Evolutionary conservation across 2,329 filamentous ascomycete genomes (phyloP), one percentile per base, ranked within the genome.

Genomic region (Xylariomycetidae sp.): DNA sequence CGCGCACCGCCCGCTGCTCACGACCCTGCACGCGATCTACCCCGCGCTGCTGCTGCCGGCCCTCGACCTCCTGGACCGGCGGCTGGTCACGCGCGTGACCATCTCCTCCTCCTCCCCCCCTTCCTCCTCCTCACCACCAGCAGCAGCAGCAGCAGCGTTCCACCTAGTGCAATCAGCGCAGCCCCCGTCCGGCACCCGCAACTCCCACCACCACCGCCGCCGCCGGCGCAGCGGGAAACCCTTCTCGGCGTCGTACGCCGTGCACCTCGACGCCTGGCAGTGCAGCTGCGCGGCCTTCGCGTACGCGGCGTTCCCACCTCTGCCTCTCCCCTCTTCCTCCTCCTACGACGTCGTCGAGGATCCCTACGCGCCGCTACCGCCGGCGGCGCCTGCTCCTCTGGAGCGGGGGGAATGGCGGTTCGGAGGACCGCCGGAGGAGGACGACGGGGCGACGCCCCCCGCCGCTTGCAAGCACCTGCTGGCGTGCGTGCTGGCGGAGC

Each of bases 381-480:
- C 10, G 17, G 8, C 26, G 16, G 13, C 25, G 15, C 13, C 25
- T 26, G 10, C 25, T 14, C 25, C 25, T 14, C 25, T 26, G 10
- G 10, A 26, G 7, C 25, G 40, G 12, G 27, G 16, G 19, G 18
- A 18, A 3, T 56, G 52, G 52, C 45, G 54, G 25, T 59, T 57
- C 34, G 56, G 56, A 56, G 56, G 35, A 22, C 60, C 3, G 63
- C 66, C 35, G 54, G 58, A 2, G 25, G 38, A 5, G 46, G 52
- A 44, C 6, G 49, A 47, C 4, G 52, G 50, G 52, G 43, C 4
- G 52, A 60, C 23, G 62, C 72, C 37, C 73, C 77, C 48, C 85
- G 61, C 35, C n/a, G n/a, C n/a, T n/a, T 98, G 90, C 57, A 95
- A 95, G 62, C 90, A 98, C 59, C 60, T 96, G 5, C 71, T 96